Conservation (phyloP, 139 green algal species). For the Haematococcus lacustris region DNA sequence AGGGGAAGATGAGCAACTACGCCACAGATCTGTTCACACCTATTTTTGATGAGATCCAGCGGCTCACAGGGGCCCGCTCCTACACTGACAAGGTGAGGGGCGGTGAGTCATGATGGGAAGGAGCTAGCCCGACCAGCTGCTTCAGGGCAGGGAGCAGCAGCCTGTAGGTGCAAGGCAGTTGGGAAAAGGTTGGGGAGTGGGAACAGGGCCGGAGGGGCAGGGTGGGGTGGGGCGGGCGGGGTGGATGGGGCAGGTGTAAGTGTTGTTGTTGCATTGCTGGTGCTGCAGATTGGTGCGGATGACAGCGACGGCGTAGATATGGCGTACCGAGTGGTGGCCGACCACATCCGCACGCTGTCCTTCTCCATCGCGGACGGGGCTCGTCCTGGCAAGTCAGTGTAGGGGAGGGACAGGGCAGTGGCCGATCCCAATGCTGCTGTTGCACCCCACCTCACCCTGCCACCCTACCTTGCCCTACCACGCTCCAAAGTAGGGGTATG, state of each 20-base stretch:
- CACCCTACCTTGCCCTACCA: no score
- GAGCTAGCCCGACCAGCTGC: no score
- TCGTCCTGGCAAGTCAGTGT: conserved; percentile 28
- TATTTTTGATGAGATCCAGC: conserved; percentile 90
- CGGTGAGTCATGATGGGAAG: no score
- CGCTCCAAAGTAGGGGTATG: no score
- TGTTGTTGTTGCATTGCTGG: neutral
- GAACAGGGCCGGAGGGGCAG: no score
- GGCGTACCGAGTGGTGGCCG: conserved; percentile 95
- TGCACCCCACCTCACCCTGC: no score
- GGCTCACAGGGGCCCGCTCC: conserved; percentile 49
- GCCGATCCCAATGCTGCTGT: no score
- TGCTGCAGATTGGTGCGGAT: conserved; percentile 41
- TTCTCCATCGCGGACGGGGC: conserved; percentile 97
- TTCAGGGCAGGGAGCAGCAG: no score
- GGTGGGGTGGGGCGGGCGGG: no score
- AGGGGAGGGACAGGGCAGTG: neutral
- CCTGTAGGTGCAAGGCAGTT: no score
- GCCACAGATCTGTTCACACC: conserved; percentile 93
- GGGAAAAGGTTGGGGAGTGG: no score
- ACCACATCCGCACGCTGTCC: conserved; percentile 95
- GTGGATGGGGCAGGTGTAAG: no score
- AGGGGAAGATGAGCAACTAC: conserved; percentile 91
- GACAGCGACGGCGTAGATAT: conserved; percentile 86
- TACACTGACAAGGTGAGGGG: conserved; percentile 65